Evolutionary conservation across 73 alveolate genomes (phyloP).

Genomic region (Effrenium voratum): DNA sequence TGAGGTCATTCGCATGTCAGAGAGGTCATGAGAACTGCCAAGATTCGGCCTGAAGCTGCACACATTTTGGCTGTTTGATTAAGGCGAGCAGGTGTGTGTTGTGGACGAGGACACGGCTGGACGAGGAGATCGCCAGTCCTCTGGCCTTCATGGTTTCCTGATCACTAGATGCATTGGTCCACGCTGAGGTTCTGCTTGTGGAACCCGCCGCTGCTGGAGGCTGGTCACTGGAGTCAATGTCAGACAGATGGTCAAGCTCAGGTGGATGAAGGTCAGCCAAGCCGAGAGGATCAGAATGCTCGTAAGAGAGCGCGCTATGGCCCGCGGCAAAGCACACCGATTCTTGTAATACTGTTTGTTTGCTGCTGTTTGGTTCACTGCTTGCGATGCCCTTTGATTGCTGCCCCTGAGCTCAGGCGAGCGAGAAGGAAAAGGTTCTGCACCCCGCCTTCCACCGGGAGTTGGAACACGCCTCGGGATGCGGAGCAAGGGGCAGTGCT

Average conservation of each 20-base stretch:
- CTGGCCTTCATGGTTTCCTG: slow-evolving; percentile 4
- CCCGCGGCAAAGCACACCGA: not conserved
- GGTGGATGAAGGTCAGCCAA: slow-evolving; percentile 65
- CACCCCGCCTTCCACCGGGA: slow-evolving; percentile 78
- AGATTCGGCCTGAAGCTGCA: not conserved
- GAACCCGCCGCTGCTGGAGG: slow-evolving; percentile 91
- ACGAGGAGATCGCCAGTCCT: slow-evolving; percentile 66
- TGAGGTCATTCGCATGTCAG: not conserved
- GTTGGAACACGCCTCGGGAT: slow-evolving; percentile 39
- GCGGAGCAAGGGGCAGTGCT: no score
- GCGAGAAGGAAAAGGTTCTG: slow-evolving; percentile 69
- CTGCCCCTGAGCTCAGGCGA: slow-evolving; percentile 27
- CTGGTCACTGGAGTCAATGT: not conserved
- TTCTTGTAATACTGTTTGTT: not conserved
- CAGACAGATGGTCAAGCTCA: not conserved
- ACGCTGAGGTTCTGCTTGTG: slow-evolving; percentile 83
- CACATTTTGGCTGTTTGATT: not conserved
- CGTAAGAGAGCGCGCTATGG: slow-evolving; percentile 72
- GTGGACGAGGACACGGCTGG: slow-evolving; percentile 90
- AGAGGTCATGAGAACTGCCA: not conserved
- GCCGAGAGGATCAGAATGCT: slow-evolving; percentile 82
- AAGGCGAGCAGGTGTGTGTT: slow-evolving; percentile 68
- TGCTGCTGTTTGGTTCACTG: no score
- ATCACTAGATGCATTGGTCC: no score
- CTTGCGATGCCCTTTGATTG: not conserved